Base-by-base conservation (phyloP, 345 rosid species). In the Turnera subulata region DNA sequence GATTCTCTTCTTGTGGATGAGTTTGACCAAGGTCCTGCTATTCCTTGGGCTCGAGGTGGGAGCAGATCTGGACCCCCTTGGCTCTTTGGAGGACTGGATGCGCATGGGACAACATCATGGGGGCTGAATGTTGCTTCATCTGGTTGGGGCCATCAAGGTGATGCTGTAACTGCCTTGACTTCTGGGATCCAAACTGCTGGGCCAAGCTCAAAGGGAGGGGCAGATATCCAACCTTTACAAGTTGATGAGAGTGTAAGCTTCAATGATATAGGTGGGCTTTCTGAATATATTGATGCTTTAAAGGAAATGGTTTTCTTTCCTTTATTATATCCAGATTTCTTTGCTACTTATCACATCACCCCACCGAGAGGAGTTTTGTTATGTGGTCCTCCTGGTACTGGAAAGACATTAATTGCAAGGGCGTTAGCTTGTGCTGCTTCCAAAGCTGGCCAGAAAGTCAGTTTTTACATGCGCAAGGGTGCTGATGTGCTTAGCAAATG, bases 381-480 rank as follows among this genome's bases (percentile, higher is more conserved):
- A 68, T 93, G 99, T 71, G 99, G 99, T 70, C 99, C 99, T 59
- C 99, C 99, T 62, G 99, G 99, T 62, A 94, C 99, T 22, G 99
- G 99, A 59, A 94, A 94, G 75, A 94, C 99, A 51, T 78, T 94
- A 74, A 88, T 94, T 75, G 99, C 99, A 26, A 79, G 99, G 80
- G 99, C 99, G 58, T 79, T 94, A 70, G 99, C 99, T 32, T 90
- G 95, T 81, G 96, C 99, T 82, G 99, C 99, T 81, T 94, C 99
- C 62, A 94, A 80, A 73, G 97, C 99, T 77, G 99, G 99, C 20
- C 97, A 94, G 85, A 94, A 94, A 74, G 99, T 94, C 57, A 94
- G 90, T 71, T 94, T 94, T 83, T 94, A 94, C 72, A 94, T 94
- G 99, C 88, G 99, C 37, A 94, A 94, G 80, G 99, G 99, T 71